Percentiles rank a stretch among this genome's conserved stretches.
Conservation (phyloP, 2,329 filamentous ascomycete species). For the Ophiostoma quercus region DNA sequence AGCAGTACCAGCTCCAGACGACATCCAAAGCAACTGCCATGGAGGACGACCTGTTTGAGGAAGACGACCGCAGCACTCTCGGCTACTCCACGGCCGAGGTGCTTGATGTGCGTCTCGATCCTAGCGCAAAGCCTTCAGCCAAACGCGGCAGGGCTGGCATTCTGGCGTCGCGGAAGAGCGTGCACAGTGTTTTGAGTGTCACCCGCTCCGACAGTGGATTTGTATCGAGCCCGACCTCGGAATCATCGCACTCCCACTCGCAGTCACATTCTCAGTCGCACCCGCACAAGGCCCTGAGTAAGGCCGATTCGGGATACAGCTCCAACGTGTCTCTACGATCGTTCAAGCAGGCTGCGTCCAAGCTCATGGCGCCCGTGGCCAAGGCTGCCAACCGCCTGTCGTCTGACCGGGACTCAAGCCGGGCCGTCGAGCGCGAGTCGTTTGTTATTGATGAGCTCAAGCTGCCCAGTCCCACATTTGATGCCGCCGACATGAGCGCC, state of each 20-base stretch:
- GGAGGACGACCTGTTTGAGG: constrained; percentile 37
- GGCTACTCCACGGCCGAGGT: constrained; percentile 38
- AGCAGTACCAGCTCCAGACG: constrained; percentile 12
- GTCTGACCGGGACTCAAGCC: constrained; percentile 9
- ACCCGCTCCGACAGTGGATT: constrained; percentile 47
- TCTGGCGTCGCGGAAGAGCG: constrained; percentile 18
- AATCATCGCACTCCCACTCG: constrained; percentile 31
- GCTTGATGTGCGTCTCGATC: constrained; percentile 41
- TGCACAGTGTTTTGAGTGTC: constrained; percentile 21
- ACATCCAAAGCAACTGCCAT: constrained; percentile 38
- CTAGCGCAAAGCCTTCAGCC: constrained; percentile 40
- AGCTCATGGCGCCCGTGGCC: constrained; percentile 31
- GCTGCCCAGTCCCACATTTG: constrained; percentile 15
- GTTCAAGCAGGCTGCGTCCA: constrained; percentile 36
- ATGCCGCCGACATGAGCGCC: neutral
- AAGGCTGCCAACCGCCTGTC: constrained; percentile 25
- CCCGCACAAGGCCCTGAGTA: constrained; percentile 43
- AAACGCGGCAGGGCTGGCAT: constrained; percentile 17
- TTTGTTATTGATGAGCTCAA: constrained; percentile 27
- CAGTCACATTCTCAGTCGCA: constrained; percentile 24
- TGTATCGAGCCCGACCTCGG: constrained; percentile 42
- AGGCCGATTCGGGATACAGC: constrained; percentile 58
- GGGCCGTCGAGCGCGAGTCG: constrained; percentile 15
- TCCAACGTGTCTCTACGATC: constrained; percentile 56
- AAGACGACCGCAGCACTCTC: constrained; percentile 36